Percentiles rank a stretch among this genome's conserved stretches.
Conservation (phyloP, 495 filamentous ascomycete species). For the Penicillium turbatum region DNA sequence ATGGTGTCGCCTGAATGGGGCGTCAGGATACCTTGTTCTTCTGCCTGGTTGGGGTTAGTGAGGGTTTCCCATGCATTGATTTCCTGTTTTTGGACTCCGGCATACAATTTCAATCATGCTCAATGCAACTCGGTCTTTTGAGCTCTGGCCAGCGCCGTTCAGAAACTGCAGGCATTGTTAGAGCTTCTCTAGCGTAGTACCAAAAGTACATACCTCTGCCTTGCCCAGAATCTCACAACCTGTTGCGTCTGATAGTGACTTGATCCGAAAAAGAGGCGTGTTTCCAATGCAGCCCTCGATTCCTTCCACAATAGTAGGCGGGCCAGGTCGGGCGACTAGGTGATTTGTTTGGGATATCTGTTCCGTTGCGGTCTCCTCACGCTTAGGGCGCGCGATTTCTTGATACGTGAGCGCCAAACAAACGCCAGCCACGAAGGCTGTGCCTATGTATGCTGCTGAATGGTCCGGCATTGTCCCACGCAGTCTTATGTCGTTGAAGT, state of each 20-base stretch:
- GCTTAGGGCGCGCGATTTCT: slow-evolving; percentile 60
- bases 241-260: slow-evolving; percentile 83
- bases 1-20: slow-evolving; percentile 86
- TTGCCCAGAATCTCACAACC: slow-evolving; percentile 92
- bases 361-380: slow-evolving; percentile 23
- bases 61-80: background rate
- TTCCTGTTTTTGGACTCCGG: background rate
- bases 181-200: background rate
- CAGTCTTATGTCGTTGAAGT: slow-evolving; percentile 2
- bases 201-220: slow-evolving; percentile 59
- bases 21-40: slow-evolving; percentile 68
- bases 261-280: slow-evolving; percentile 85
- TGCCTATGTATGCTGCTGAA: slow-evolving; percentile 47
- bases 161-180: slow-evolving; percentile 52
- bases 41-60: slow-evolving; percentile 49
- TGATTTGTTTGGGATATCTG: slow-evolving; percentile 9
- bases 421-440: slow-evolving; percentile 71
- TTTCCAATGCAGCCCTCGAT: slow-evolving; percentile 93
- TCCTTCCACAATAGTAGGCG: slow-evolving; percentile 55
- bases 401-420: slow-evolving; percentile 69
- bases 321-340: slow-evolving; percentile 31
- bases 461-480: slow-evolving; percentile 25
- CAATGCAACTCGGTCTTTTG: slow-evolving; percentile 92
- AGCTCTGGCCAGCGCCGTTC: slow-evolving; percentile 91
- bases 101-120: slow-evolving; percentile 74